Evolutionary conservation across 331 rosid genomes (phyloP).

Genomic region (Prunus yedoensis): DNA sequence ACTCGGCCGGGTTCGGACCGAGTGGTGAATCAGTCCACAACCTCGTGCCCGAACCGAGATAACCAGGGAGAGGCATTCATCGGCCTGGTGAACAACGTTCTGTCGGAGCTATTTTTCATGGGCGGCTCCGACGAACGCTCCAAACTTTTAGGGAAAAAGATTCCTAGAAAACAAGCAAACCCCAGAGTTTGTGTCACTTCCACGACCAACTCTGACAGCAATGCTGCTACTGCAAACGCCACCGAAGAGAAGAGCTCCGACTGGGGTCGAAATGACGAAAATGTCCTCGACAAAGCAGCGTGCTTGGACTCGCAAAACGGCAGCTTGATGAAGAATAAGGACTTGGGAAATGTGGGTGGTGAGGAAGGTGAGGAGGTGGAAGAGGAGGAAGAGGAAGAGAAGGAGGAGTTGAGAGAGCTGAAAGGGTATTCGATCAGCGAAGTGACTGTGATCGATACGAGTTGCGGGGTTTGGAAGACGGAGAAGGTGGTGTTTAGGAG

Average conservation of each 20-base stretch:
- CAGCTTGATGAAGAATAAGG: slow-evolving; percentile 13
- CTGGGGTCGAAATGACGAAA: slow-evolving; percentile 23
- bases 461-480: slow-evolving; percentile 67
- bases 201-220: not conserved
- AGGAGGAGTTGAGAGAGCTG: slow-evolving; percentile 46
- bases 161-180: slow-evolving; percentile 73
- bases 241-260: slow-evolving; percentile 17
- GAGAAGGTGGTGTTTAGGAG: slow-evolving; percentile 78
- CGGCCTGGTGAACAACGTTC: slow-evolving; percentile 39
- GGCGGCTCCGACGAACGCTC: slow-evolving; percentile 39
- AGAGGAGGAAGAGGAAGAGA: slow-evolving; percentile 24
- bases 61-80: slow-evolving; percentile 17
- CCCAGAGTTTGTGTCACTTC: slow-evolving; percentile 59
- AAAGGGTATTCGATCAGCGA: slow-evolving; percentile 80
- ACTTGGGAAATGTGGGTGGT: slow-evolving; percentile 5
- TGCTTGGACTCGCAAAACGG: slow-evolving; percentile 12
- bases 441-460: slow-evolving; percentile 87
- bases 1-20: slow-evolving; percentile 16
- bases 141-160: slow-evolving; percentile 40
- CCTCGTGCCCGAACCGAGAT: not conserved
- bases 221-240: not conserved
- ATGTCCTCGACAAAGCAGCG: slow-evolving; percentile 7
- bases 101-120: slow-evolving; percentile 72
- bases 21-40: slow-evolving; percentile 16
- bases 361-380: slow-evolving; percentile 14